Evolutionary conservation across 2,329 filamentous ascomycete genomes (phyloP).

Genomic region (Colletotrichum tanaceti): DNA sequence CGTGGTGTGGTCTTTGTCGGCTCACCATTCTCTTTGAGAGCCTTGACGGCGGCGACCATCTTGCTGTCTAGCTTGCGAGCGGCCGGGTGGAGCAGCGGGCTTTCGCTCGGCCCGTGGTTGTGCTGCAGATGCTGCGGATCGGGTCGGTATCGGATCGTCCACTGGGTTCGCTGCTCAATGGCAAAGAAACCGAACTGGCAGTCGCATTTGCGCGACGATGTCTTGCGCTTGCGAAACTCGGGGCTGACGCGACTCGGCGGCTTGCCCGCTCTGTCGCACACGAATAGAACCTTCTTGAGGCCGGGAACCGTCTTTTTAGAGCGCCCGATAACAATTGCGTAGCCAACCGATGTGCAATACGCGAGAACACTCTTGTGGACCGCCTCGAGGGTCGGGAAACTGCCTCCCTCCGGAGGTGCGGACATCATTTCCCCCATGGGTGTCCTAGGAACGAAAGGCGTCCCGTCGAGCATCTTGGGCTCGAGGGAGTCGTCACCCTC

Average conservation of each 20-base stretch:
- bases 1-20: slow-evolving; percentile 38
- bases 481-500: slow-evolving; percentile 61
- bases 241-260: slow-evolving; percentile 71
- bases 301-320: slow-evolving; percentile 76
- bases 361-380: slow-evolving; percentile 72
- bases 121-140: slow-evolving; percentile 68
- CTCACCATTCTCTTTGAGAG: slow-evolving; percentile 73
- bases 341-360: slow-evolving; percentile 76
- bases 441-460: slow-evolving; percentile 63
- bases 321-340: slow-evolving; percentile 74
- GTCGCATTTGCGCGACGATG: slow-evolving; percentile 75
- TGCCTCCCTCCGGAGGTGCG: slow-evolving; percentile 71
- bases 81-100: slow-evolving; percentile 73
- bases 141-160: slow-evolving; percentile 74
- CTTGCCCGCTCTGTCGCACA: slow-evolving; percentile 74
- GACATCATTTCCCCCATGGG: slow-evolving; percentile 72
- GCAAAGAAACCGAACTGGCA: slow-evolving; percentile 78
- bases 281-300: slow-evolving; percentile 74
- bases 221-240: slow-evolving; percentile 73
- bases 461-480: slow-evolving; percentile 60
- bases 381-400: slow-evolving; percentile 72
- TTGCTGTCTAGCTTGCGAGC: slow-evolving; percentile 74
- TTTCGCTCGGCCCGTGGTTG: slow-evolving; percentile 75
- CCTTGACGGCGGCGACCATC: slow-evolving; percentile 75
- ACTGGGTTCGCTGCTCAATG: slow-evolving; percentile 74